phyloP scores from a whole-genome alignment of 306 rosid genomes.

The Prosopis cineraria region DNA sequence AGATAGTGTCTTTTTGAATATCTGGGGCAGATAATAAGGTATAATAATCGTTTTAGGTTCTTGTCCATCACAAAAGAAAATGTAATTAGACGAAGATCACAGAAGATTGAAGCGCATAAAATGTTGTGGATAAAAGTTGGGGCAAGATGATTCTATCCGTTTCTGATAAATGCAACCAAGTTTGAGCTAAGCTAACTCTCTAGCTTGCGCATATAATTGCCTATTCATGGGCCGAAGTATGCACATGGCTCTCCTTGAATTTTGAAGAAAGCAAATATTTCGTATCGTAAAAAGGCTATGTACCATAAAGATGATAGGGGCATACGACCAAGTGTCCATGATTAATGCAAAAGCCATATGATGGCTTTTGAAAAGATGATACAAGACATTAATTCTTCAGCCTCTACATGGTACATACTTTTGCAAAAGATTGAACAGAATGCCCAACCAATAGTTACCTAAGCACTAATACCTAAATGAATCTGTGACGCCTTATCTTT shows the following conservation, averaged over 20 bases:
- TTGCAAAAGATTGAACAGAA: neutral
- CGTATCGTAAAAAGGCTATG: neutral
- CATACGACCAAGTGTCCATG: slow-evolving; percentile 8
- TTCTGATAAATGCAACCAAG: neutral
- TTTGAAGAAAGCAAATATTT: neutral
- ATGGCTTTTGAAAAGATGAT: slow-evolving; percentile 7
- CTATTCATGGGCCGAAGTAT: neutral
- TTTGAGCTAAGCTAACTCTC: neutral
- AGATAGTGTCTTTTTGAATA: neutral
- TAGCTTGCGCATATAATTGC: neutral
- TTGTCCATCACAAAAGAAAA: neutral
- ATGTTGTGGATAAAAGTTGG: neutral
- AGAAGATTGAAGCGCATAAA: neutral
- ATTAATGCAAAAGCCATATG: neutral
- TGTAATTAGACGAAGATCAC: neutral
- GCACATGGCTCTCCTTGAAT: slow-evolving; percentile 1
- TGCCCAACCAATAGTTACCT: neutral
- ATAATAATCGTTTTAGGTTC: neutral
- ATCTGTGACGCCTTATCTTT: too few relatives aligned
- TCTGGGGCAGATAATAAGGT: neutral
- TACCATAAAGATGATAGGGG: neutral
- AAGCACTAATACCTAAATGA: neutral
- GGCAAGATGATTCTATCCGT: neutral
- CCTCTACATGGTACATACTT: neutral
- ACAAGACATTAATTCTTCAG: neutral